These are phyloP conservation scores for Sphaerostilbella broomeana DNA, from an alignment of 2,329 filamentous ascomycete genomes.

Conservation along the genomic window DNA sequence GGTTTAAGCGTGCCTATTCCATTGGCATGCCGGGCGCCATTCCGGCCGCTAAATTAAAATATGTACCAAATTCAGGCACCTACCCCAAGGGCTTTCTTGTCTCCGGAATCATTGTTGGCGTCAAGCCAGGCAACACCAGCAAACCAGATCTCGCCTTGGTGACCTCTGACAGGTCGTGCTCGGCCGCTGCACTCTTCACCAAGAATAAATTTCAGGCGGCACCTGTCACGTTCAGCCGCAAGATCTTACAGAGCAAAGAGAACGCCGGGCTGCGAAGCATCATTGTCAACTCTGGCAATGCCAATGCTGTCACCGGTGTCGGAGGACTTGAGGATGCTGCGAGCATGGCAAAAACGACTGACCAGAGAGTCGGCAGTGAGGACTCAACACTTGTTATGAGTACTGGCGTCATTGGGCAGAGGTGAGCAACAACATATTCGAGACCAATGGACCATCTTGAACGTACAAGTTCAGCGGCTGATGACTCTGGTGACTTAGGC, in stretches of 20 bases:
- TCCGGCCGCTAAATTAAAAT: constrained; percentile 79
- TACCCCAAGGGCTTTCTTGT: constrained; percentile 88
- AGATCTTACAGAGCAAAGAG: constrained; percentile 59
- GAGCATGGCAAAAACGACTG: constrained; percentile 73
- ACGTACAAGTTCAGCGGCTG: too few species aligned
- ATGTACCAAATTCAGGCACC: constrained; percentile 74
- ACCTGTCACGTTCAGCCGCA: constrained; percentile 77
- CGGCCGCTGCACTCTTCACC: constrained; percentile 89
- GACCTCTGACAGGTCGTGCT: constrained; percentile 77
- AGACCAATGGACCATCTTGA: too few species aligned
- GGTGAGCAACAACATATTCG: too few species aligned
- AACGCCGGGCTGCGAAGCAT: constrained; percentile 71
- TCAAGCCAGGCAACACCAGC: constrained; percentile 86
- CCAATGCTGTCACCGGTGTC: constrained; percentile 92
- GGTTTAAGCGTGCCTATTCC: constrained; percentile 30
- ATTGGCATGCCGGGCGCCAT: constrained; percentile 36
- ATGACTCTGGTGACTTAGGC: too few species aligned
- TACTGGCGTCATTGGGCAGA: constrained; percentile 94
- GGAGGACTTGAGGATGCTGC: constrained; percentile 83
- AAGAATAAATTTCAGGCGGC: constrained; percentile 98
- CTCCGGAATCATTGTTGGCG: constrained; percentile 82
- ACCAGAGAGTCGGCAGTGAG: constrained; percentile 48
- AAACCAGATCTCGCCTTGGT: constrained; percentile 89
- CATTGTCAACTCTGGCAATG: constrained; percentile 91
- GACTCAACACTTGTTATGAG: constrained; percentile 88